A percentile compares a stretch with the other conserved stretches of the same genome.
Evolutionary conservation across 192 early-diverging fungal genomes (phyloP).

Genomic region (Coemansia sp.): DNA sequence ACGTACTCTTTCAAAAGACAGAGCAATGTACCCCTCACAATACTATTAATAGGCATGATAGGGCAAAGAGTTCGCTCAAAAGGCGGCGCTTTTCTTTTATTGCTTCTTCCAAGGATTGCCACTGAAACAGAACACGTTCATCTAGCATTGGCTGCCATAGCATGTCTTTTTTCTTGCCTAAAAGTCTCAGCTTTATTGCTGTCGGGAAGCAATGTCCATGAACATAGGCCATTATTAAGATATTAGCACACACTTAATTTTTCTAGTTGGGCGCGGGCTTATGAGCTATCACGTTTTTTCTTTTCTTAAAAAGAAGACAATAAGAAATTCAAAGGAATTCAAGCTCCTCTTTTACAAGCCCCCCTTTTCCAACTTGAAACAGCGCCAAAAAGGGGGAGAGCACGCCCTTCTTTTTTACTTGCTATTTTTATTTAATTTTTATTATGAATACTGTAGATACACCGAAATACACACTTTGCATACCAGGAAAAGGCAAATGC

Average conservation of each 20-base stretch:
- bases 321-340: neutral
- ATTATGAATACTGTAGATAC: neutral
- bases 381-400: neutral
- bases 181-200: neutral
- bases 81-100: too few relatives aligned
- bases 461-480: constrained; percentile 4
- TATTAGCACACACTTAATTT: neutral
- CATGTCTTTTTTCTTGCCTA: too few relatives aligned
- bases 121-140: too few relatives aligned
- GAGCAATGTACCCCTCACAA: too few relatives aligned
- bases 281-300: neutral
- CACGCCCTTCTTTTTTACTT: neutral
- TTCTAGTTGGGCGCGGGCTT: neutral
- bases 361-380: neutral
- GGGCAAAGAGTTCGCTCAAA: too few relatives aligned
- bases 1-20: too few relatives aligned
- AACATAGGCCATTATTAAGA: neutral
- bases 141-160: too few relatives aligned
- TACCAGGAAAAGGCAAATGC: constrained; percentile 10
- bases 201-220: neutral
- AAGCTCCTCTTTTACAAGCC: neutral
- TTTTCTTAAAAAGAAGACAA: neutral
- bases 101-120: too few relatives aligned
- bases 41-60: too few relatives aligned
- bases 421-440: neutral